Evolutionary conservation across 2,329 filamentous ascomycete genomes (phyloP).

Genomic region (Paracorniculantispora psalliotae): DNA sequence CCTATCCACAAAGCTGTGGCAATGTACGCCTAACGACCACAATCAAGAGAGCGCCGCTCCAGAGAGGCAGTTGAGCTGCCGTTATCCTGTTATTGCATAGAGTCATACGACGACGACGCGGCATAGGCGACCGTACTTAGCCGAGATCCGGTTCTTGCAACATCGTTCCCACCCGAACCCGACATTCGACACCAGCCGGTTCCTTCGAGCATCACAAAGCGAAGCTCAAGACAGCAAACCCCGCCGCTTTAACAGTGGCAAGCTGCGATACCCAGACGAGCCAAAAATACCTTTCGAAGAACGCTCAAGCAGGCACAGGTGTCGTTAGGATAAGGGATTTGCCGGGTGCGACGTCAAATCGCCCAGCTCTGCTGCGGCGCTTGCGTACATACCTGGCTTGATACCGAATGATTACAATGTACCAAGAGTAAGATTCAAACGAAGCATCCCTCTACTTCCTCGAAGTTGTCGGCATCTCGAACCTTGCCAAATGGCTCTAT

Average conservation of each 20-base stretch:
- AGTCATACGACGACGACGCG: not conserved
- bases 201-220: not conserved
- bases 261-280: not conserved
- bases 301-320: not conserved
- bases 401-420: constrained; percentile 26
- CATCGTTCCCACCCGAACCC: not conserved
- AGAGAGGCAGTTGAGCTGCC: not conserved
- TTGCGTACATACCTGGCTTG: constrained; percentile 19
- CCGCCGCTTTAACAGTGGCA: not conserved
- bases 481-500: not conserved
- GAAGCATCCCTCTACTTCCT: constrained; percentile 9
- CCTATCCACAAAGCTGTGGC: constrained; percentile 23
- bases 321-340: not conserved
- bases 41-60: constrained; percentile 19
- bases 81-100: not conserved
- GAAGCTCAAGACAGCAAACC: not conserved
- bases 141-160: not conserved
- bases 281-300: not conserved
- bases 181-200: not conserved
- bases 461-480: not conserved
- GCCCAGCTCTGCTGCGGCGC: constrained; percentile 14
- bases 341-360: not conserved
- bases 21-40: constrained; percentile 16
- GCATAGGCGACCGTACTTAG: not conserved
- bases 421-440: constrained; percentile 38